Evolutionary conservation across 768 basidiomycete genomes (phyloP).

Genomic region (Leccinum aurantiacum): DNA sequence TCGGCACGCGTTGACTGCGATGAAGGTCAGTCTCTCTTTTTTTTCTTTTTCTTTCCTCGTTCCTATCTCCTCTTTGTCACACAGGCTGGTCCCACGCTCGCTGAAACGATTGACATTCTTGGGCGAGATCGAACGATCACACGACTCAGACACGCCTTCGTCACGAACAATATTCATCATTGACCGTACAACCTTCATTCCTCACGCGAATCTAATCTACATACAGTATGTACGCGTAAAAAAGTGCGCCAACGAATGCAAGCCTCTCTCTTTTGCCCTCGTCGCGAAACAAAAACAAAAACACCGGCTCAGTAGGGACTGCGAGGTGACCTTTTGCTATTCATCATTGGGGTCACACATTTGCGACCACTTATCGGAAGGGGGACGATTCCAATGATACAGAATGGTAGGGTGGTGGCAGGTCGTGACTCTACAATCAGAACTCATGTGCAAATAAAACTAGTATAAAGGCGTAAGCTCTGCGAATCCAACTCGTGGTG

Average conservation of each 20-base stretch:
- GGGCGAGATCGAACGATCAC: slow-evolving; percentile 29
- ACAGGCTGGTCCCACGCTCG: slow-evolving; percentile 45
- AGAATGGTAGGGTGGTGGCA: too few species aligned
- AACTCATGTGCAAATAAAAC: too few species aligned
- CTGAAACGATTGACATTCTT: slow-evolving; percentile 40
- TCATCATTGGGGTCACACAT: too few species aligned
- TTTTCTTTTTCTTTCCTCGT: not conserved
- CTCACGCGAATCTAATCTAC: not conserved
- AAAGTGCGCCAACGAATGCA: too few species aligned
- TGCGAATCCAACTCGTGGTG: too few species aligned
- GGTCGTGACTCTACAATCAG: too few species aligned
- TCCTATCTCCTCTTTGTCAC: not conserved
- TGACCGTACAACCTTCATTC: too few species aligned
- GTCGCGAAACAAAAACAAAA: not conserved
- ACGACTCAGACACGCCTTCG: slow-evolving; percentile 20
- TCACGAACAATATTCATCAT: not conserved
- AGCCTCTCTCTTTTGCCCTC: too few species aligned
- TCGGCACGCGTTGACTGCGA: slow-evolving; percentile 76
- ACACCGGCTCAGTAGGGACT: slow-evolving; percentile 25
- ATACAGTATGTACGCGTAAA: not conserved
- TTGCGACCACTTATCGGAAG: not conserved
- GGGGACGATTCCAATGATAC: too few species aligned
- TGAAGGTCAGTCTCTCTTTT: slow-evolving; percentile 58
- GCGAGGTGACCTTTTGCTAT: too few species aligned
- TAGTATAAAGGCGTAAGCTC: too few species aligned